Percentiles rank a stretch among this genome's conserved stretches.
phyloP scores from a whole-genome alignment of 164 flowering plant species.

The Tinospora cordifolia region DNA sequence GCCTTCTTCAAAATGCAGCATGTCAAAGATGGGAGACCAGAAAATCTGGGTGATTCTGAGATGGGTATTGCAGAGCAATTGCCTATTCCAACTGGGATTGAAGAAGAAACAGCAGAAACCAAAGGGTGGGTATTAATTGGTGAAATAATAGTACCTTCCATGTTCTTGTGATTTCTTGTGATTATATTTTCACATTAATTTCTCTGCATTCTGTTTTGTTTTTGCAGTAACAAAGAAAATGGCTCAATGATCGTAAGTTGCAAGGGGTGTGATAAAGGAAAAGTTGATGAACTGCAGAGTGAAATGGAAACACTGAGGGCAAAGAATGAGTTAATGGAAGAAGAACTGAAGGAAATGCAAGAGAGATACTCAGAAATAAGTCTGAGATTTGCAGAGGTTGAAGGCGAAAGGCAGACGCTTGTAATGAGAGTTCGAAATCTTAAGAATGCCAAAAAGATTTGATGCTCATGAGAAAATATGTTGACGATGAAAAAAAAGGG shows the following conservation, averaged over 20 bases:
- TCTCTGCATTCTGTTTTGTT: neutral
- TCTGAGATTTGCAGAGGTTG: conserved; percentile 92
- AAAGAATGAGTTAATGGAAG: conserved; percentile 58
- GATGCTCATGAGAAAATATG: too few species aligned
- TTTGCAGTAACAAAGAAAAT: conserved; percentile 19
- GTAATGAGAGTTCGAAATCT: conserved; percentile 76
- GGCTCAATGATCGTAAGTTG: conserved; percentile 11
- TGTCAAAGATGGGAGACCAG: conserved; percentile 5
- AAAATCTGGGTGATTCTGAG: conserved; percentile 4
- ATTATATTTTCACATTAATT: neutral
- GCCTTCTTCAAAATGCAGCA: conserved; percentile 21
- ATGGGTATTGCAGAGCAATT: neutral
- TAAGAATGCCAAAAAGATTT: conserved; percentile 52
- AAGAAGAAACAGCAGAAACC: conserved; percentile 1
- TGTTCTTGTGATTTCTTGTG: neutral
- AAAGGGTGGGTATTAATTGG: conserved; percentile 17
- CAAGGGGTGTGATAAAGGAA: conserved; percentile 13
- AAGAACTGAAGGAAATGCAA: conserved; percentile 84
- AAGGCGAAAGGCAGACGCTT: conserved; percentile 88
- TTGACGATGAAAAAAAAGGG: neutral
- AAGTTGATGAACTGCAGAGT: conserved; percentile 22
- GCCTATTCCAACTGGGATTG: conserved; percentile 12
- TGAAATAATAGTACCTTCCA: neutral
- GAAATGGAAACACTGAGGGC: conserved; percentile 48
- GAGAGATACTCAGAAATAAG: conserved; percentile 88